These are phyloP conservation scores for Trichocladium uniseriatum DNA, from an alignment of 495 filamentous ascomycete species.

Conservation along the genomic window DNA sequence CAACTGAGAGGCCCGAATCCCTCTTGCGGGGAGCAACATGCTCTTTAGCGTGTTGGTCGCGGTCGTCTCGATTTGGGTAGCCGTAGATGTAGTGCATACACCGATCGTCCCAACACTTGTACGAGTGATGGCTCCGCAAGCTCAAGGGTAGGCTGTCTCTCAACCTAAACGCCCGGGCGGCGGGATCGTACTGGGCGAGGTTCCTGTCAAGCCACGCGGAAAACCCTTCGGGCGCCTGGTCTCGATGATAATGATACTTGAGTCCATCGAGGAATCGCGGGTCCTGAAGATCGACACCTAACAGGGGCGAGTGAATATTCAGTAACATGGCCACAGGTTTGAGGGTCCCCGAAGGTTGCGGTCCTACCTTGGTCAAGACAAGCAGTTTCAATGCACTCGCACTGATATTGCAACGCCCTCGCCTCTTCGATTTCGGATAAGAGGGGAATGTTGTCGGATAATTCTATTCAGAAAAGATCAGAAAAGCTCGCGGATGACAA, in stretches of 20 bases:
- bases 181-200: slow-evolving; percentile 36
- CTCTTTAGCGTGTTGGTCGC: slow-evolving; percentile 38
- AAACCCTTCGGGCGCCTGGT: slow-evolving; percentile 36
- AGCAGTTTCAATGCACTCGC: slow-evolving; percentile 42
- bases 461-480: slow-evolving; percentile 29
- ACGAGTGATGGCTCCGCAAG: slow-evolving; percentile 32
- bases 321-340: neutral
- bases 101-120: slow-evolving; percentile 43
- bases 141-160: slow-evolving; percentile 33
- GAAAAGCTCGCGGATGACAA: slow-evolving; percentile 12
- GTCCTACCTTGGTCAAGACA: slow-evolving; percentile 40
- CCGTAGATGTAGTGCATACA: slow-evolving; percentile 46
- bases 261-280: slow-evolving; percentile 34
- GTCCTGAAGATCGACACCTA: slow-evolving; percentile 39
- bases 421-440: slow-evolving; percentile 44
- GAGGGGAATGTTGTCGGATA: slow-evolving; percentile 33
- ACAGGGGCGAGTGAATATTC: slow-evolving; percentile 5
- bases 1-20: slow-evolving; percentile 37
- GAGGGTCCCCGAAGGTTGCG: neutral
- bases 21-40: slow-evolving; percentile 34
- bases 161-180: slow-evolving; percentile 32
- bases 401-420: slow-evolving; percentile 38
- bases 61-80: slow-evolving; percentile 36
- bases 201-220: slow-evolving; percentile 39
- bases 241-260: slow-evolving; percentile 28